Evolutionary conservation across 352 stramenopile species (phyloP).

Genomic region (Phytopythium delawarense): DNA sequence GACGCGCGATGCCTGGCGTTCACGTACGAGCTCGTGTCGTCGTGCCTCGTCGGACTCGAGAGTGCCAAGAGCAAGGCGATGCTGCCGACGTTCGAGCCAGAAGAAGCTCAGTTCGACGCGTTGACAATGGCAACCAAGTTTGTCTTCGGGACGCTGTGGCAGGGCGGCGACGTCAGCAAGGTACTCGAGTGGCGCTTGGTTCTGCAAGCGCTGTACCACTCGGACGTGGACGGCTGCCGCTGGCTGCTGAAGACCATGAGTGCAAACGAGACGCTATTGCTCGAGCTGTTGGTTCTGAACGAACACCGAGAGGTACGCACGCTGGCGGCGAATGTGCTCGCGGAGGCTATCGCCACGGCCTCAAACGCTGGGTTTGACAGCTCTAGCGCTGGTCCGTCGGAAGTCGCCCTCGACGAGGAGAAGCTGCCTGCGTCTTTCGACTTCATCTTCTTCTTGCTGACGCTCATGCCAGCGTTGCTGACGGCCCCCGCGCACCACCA

Average conservation of each 20-base stretch:
- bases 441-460: conserved; percentile 77
- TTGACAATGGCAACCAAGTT: conserved; percentile 82
- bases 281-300: conserved; percentile 73
- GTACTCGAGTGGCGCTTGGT: conserved; percentile 73
- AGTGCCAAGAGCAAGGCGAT: conserved; percentile 33
- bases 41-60: conserved; percentile 45
- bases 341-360: conserved; percentile 61
- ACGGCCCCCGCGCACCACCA: conserved; percentile 66
- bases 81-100: conserved; percentile 50
- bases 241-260: conserved; percentile 70
- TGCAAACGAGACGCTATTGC: conserved; percentile 55
- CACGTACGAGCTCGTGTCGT: conserved; percentile 71
- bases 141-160: conserved; percentile 85
- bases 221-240: conserved; percentile 57
- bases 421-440: conserved; percentile 74
- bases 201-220: conserved; percentile 67
- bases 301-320: conserved; percentile 64
- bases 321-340: conserved; percentile 63
- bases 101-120: conserved; percentile 63
- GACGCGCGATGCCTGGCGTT: conserved; percentile 72
- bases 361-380: conserved; percentile 44
- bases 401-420: conserved; percentile 3
- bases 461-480: conserved; percentile 72
- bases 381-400: not conserved
- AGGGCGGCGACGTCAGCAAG: conserved; percentile 64